Evolutionary conservation across 345 rosid genomes (phyloP), one percentile per base, ranked within the genome.

Genomic region (Geranium rotundifolium): DNA sequence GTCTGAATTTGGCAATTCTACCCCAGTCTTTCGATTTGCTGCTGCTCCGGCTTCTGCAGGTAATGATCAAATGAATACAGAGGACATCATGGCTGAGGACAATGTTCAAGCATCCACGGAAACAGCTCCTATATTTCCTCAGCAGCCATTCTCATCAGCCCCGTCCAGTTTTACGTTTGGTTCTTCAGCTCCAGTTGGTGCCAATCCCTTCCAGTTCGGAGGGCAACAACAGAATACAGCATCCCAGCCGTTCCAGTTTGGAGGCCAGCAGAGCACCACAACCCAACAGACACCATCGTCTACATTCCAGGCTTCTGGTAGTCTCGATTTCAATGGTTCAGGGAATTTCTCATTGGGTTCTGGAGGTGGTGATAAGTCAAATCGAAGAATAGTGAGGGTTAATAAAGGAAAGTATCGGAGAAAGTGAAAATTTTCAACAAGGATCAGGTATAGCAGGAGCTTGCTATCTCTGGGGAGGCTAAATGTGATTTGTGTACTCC

Each of bases 31-130:
- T 23, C 6, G 75, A n/a, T 86, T 86, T 72, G 79, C 75, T 63
- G 74, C 85, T 17, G 62, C 79, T 56, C 59, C 84, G 37, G 49
- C 85, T 3, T 59, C 85, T 49, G 49, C 85, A 2, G 69, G 73
- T 56, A 90, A 75, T 76, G 84, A 71, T 68, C 92, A 83, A 63
- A 78, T 87, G 82, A 80, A 64, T 74, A 77, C 88, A 90, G 99
- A 23, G 27, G 27, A 95, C 74, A 86, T 90, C 75, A 95, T 95
- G 99, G 89, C 96, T 13, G 99, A 90, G 78, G 99, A 95, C 82
- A 80, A 85, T 6, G 76, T 84, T 58, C 96, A 78, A 67, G 79
- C 89, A 27, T 62, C 81, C 41, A 63, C 79, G 29, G 68, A 84
- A 10, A 12, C 83, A 17, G 75, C 55, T 64, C 64, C 87, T 9